Evolutionary conservation across 495 filamentous ascomycete genomes (phyloP).

Genomic region (Entonaema liquescens): DNA sequence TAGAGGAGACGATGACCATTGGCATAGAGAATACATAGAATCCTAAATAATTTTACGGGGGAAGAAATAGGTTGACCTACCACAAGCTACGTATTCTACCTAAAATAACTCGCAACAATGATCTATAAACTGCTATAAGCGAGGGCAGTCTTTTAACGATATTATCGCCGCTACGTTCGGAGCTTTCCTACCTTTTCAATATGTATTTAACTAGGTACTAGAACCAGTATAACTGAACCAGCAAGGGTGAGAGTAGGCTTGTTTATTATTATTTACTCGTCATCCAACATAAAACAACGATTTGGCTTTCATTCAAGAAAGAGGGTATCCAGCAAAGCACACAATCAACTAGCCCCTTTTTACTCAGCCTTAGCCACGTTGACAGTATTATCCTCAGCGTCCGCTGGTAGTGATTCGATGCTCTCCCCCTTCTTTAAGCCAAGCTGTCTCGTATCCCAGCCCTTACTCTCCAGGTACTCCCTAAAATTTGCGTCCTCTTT

Average conservation of each 20-base stretch:
- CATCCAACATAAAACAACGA: conserved; percentile 4
- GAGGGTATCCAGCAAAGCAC: conserved; percentile 23
- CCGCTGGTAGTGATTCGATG: conserved; percentile 35
- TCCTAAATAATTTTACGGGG: too few species aligned
- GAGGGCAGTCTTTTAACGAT: too few species aligned
- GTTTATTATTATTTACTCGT: conserved; percentile 7
- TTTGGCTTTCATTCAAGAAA: not conserved
- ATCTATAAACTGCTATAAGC: too few species aligned
- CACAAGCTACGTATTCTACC: too few species aligned
- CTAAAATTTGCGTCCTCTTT: conserved; percentile 76
- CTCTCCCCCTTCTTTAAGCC: conserved; percentile 58
- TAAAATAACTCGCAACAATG: too few species aligned
- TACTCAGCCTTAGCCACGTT: conserved; percentile 15
- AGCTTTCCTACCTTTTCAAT: not conserved
- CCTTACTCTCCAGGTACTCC: conserved; percentile 69
- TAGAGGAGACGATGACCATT: too few species aligned
- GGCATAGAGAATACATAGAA: too few species aligned
- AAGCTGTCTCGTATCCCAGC: conserved; percentile 75
- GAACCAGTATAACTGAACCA: not conserved
- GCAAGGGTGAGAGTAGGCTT: not conserved
- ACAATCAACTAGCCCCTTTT: not conserved
- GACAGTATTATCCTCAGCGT: conserved; percentile 18
- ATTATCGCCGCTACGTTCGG: too few species aligned
- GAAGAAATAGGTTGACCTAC: too few species aligned
- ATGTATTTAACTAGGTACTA: not conserved